A percentile compares a stretch with the other conserved stretches of the same genome.
Evolutionary conservation across 1,284 basidiomycete genomes (phyloP).

Genomic region (Ceratobasidium sp.): DNA sequence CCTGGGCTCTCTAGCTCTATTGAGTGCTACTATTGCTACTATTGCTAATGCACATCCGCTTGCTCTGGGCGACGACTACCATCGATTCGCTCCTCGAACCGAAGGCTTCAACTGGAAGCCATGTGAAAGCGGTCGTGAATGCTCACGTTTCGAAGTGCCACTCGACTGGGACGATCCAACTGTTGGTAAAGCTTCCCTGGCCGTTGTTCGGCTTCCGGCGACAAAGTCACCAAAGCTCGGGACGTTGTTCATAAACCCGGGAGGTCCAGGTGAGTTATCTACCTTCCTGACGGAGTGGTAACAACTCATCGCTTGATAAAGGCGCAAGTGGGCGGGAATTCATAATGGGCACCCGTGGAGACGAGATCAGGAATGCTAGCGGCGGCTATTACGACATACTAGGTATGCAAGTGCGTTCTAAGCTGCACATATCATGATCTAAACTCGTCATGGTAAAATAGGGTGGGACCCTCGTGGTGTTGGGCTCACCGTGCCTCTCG

Average conservation of each 20-base stretch:
- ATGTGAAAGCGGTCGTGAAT: neutral
- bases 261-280: neutral
- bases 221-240: slow-evolving; percentile 4
- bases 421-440: neutral
- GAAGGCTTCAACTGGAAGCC: neutral
- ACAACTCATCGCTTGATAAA: neutral
- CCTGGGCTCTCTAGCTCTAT: neutral
- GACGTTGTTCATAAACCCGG: no score
- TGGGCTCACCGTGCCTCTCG: no score
- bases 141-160: slow-evolving; percentile 27
- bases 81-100: neutral
- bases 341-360: neutral
- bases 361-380: neutral
- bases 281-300: no score
- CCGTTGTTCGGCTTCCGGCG: slow-evolving; percentile 4
- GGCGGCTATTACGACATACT: slow-evolving; percentile 32
- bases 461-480: slow-evolving; percentile 37
- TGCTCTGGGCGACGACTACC: neutral
- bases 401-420: neutral
- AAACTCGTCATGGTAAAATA: neutral
- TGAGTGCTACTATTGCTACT: neutral
- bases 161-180: slow-evolving; percentile 20
- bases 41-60: neutral
- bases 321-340: slow-evolving; percentile 3
- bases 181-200: slow-evolving; percentile 7